Base-by-base conservation (phyloP, 2,329 filamentous ascomycete species). In the Elsinoe fawcettii region DNA sequence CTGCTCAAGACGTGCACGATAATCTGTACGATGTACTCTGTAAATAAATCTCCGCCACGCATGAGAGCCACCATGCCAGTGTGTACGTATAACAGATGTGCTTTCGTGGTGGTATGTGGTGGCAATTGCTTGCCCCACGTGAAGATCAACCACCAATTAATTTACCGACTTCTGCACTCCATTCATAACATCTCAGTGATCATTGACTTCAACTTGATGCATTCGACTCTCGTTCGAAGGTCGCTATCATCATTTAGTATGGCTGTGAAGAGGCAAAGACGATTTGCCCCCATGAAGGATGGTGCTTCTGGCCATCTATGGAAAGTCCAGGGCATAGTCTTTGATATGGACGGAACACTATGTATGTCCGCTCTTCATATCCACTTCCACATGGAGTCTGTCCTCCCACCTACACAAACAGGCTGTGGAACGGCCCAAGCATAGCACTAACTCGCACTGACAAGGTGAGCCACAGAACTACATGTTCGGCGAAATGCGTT, bases 271-370 rank as follows among this genome's bases (percentile, higher is more conserved):
- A 18, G 46, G 11, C 11, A 22, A 16, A 49, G 77, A 59, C 72
- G 70, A 36, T 82, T 82, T 61, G 77, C 78, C 5, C 78, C 80
- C 11, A 66, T 82, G 56, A 68, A 73, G 58, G 67, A 72, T 4
- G 63, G 63, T 18, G 63, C 65, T 59, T 56, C 55, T 18, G 60
- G 64, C 18, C 62, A 67, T 49, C 70, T 71, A 16, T 76, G 58
- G 18, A 56, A 43, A 25, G 65, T 85, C 58, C 76, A 77, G 64
- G 82, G 82, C 1, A 77, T 85, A 23, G 76, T 97, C 12, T 97
- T 97, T 72, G 92, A 99, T 73, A 88, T 99, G 61, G 92, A 99
- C 71, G 92, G 92, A 2, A 99, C 92, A 22, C 73, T 97, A 60
- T 96, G 91, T 95, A 73, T 74, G 84, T 77, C 18, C 39, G 32